Percentiles rank a stretch among this genome's conserved stretches.
Conservation (phyloP, 2,329 filamentous ascomycete species). For the Metarhizium rileyi region DNA sequence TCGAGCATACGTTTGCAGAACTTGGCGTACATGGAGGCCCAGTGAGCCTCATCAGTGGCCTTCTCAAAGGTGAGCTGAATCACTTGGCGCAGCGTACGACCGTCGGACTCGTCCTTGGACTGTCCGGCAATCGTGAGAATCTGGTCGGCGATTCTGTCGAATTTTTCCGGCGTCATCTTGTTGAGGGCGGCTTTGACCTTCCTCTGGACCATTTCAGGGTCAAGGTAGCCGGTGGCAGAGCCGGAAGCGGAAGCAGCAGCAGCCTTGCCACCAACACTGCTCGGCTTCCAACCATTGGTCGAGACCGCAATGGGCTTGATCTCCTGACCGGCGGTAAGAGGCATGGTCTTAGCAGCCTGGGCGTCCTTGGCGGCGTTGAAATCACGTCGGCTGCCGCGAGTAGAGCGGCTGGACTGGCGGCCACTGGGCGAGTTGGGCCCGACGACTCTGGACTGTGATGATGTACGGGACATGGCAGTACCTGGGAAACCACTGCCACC, state of each 20-base stretch:
- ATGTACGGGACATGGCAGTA: constrained; percentile 55
- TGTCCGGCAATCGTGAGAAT: constrained; percentile 88
- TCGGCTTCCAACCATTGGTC: constrained; percentile 80
- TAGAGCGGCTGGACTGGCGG: constrained; percentile 53
- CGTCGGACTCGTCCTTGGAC: constrained; percentile 91
- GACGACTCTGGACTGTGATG: constrained; percentile 47
- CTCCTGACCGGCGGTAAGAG: constrained; percentile 74
- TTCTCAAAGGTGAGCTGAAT: constrained; percentile 99
- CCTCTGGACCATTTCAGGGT: constrained; percentile 88
- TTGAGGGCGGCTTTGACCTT: constrained; percentile 98
- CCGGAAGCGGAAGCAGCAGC: constrained; percentile 27
- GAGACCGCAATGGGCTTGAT: constrained; percentile 70
- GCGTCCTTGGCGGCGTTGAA: constrained; percentile 50
- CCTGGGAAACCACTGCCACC: constrained; percentile 53
- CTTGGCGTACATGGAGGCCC: constrained; percentile 97
- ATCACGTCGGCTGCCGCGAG: constrained; percentile 56
- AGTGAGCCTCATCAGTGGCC: constrained; percentile 95
- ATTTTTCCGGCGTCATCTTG: constrained; percentile 99
- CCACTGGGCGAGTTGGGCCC: constrained; percentile 57
- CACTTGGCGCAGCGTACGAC: constrained; percentile 89
- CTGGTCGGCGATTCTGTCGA: constrained; percentile 88
- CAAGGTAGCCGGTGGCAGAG: constrained; percentile 45
- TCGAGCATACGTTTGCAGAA: constrained; percentile 97
- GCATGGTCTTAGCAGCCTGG: constrained; percentile 77
- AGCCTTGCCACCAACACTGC: constrained; percentile 46